phyloP scores from a whole-genome alignment of 1,139 yeast genomes.

The Lodderomyces theae region DNA sequence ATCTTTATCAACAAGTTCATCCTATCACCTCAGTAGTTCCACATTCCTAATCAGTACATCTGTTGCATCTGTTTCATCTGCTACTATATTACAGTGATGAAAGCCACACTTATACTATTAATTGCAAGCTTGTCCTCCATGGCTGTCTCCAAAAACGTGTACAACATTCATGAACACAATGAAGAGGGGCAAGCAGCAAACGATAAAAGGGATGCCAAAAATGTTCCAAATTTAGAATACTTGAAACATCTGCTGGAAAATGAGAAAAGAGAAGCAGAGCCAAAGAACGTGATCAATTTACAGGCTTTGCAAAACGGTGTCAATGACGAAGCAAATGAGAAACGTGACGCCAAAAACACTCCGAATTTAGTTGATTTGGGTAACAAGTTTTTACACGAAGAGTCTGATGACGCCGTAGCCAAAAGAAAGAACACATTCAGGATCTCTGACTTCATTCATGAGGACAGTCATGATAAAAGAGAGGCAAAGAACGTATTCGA shows the following conservation, averaged over 20 bases:
- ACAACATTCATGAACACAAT: constrained; percentile 11
- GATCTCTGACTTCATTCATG: not conserved
- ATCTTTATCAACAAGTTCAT: no score
- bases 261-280: constrained; percentile 17
- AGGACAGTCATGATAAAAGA: constrained; percentile 13
- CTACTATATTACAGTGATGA: constrained; percentile 7
- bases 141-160: constrained; percentile 18
- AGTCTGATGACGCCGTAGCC: not conserved
- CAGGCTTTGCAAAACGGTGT: constrained; percentile 7
- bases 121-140: constrained; percentile 7
- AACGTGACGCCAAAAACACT: constrained; percentile 24
- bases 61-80: no score
- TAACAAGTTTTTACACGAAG: constrained; percentile 1
- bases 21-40: no score
- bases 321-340: constrained; percentile 7
- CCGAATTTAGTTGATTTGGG: constrained; percentile 18
- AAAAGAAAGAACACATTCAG: constrained; percentile 5
- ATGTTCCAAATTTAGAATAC: constrained; percentile 10
- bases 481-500: constrained; percentile 21
- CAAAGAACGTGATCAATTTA: constrained; percentile 5
- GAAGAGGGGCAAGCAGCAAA: constrained; percentile 4
- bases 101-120: constrained; percentile 7
- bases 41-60: no score
- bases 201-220: constrained; percentile 19
- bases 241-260: not conserved